These are phyloP conservation scores for Russula virescens DNA, from an alignment of 768 basidiomycete species.

Conservation along the genomic window DNA sequence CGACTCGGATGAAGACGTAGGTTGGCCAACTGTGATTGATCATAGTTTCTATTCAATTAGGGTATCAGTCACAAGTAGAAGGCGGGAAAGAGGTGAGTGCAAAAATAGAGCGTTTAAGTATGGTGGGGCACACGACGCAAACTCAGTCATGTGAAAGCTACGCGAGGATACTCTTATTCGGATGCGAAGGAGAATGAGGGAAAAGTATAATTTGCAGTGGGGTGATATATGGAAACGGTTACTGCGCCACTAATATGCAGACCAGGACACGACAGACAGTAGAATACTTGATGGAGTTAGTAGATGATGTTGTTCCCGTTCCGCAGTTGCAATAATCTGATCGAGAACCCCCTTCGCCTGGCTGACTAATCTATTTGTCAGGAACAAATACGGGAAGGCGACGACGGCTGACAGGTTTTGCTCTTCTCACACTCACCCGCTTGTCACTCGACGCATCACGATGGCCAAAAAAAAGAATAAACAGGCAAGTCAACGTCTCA, in stretches of 20 bases:
- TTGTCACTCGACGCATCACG: neutral
- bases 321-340: too few species aligned
- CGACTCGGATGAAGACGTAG: constrained; percentile 47
- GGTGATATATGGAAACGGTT: too few species aligned
- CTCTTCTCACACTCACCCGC: neutral
- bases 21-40: constrained; percentile 37
- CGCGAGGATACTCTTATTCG: neutral
- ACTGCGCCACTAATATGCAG: neutral
- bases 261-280: too few species aligned
- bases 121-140: neutral
- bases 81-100: neutral
- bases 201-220: neutral
- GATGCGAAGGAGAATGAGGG: neutral
- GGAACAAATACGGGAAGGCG: neutral
- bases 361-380: constrained; percentile 15
- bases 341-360: too few species aligned
- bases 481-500: constrained; percentile 32
- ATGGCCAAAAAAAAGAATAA: constrained; percentile 57
- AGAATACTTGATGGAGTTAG: too few species aligned
- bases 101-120: neutral
- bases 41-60: constrained; percentile 22
- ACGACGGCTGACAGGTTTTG: too few species aligned
- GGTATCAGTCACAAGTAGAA: neutral
- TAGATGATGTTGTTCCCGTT: too few species aligned
- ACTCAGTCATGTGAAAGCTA: constrained; percentile 11